Base-by-base conservation (phyloP, 202 grass and related monocot genomes). In the Saccharum hybrid region DNA sequence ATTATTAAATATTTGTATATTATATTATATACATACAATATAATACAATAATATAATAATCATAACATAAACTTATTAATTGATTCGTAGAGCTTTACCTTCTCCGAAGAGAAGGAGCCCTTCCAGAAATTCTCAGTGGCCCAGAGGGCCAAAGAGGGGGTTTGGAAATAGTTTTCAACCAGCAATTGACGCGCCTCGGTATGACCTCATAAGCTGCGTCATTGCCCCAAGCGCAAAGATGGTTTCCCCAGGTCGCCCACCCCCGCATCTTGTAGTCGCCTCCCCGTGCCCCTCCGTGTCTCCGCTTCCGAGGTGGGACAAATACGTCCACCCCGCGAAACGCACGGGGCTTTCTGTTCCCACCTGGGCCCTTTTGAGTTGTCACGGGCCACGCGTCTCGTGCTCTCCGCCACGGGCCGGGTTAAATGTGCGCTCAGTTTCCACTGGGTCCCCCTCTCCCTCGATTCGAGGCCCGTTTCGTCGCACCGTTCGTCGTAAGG, bases 191-290 rank as follows among this genome's bases (percentile, higher is more conserved):
- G 28, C 28, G 28, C 28, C 28, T 28, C 28, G 28, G 88, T 85
- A 78, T 73, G 2, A 93, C 91, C 91, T 90, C 91, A 93, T 85
- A 76, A 92, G 91, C 88, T 93, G 91, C 90, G 88, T 93, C 91
- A 88, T 88, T 93, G 91, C 91, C 88, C 90, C 91, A 93, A 93
- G 90, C 90, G 87, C 90, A 92, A 92, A 92, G 87, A 92, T 92
- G 15, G 0, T 3, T 75, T 3, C 0, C 0, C 0, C 0, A 0
- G 0, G 0, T 0, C 0, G 11, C 57, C 63, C 76, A 10, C 23
- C 16, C 0, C 57, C 45, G 3, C 0, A 0, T 19, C 5, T 90
- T 92, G 62, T 90, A 85, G 2, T 0, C n/a, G 0, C 4, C 5
- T 43, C 46, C 3, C 0, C 19, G 16, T 46, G 5, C 4, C 0